These are phyloP conservation scores for Pleurotus cornucopiae DNA, from an alignment of 768 basidiomycete genomes.

Conservation along the genomic window DNA sequence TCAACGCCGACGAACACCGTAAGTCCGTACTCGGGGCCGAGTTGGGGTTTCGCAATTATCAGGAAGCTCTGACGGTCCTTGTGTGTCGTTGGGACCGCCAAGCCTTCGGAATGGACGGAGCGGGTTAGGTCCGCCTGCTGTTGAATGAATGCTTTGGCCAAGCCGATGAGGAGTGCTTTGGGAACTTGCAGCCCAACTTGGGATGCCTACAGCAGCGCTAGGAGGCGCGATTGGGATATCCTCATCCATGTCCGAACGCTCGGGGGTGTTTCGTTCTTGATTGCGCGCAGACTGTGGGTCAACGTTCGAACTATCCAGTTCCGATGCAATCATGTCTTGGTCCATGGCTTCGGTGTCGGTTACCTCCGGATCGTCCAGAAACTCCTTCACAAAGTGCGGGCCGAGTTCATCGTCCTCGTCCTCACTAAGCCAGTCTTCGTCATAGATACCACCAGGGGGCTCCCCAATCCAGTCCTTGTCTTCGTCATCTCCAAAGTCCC, in stretches of 20 bases:
- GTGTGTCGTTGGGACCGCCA: constrained; percentile 19
- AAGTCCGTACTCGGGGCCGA: constrained; percentile 48
- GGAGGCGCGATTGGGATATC: constrained; percentile 10
- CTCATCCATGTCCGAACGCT: constrained; percentile 14
- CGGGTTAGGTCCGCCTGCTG: not conserved
- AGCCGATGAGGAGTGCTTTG: not conserved
- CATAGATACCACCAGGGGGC: constrained; percentile 70
- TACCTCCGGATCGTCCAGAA: constrained; percentile 36
- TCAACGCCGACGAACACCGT: constrained; percentile 43
- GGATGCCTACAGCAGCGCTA: not conserved
- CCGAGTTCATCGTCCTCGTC: constrained; percentile 38
- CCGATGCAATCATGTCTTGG: constrained; percentile 50
- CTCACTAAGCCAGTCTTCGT: constrained; percentile 59
- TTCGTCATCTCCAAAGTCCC: constrained; percentile 78
- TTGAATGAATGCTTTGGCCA: constrained; percentile 16
- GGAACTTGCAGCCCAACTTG: not conserved
- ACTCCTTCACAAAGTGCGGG: constrained; percentile 19
- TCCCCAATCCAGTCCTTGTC: constrained; percentile 85
- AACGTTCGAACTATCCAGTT: constrained; percentile 24
- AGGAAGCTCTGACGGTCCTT: constrained; percentile 29
- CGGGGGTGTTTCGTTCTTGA: constrained; percentile 13
- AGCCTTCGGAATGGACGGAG: constrained; percentile 15
- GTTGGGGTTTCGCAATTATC: constrained; percentile 53
- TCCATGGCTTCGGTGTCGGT: constrained; percentile 72
- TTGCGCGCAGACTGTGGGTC: constrained; percentile 21